These are phyloP conservation scores for Endothia cerciana DNA, from an alignment of 2,329 filamentous ascomycete species.

Conservation along the genomic window DNA sequence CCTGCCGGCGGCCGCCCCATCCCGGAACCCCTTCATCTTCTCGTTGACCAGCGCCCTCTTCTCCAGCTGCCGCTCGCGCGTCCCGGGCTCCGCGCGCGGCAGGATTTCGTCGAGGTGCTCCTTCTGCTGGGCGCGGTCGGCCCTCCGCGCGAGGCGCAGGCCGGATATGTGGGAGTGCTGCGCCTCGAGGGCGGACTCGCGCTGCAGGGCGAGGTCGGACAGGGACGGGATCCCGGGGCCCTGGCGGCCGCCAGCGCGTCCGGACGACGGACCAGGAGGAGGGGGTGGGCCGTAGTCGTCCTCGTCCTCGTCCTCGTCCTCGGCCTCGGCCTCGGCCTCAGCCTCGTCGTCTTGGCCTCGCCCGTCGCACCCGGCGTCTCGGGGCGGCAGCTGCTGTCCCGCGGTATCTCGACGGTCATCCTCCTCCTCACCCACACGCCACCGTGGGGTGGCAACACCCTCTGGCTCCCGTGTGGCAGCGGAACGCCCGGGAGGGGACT, in stretches of 20 bases:
- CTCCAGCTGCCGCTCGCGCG: conserved; percentile 82
- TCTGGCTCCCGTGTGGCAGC: conserved; percentile 26
- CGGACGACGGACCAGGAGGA: conserved; percentile 52
- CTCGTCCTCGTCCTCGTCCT: conserved; percentile 43
- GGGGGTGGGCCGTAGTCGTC: conserved; percentile 57
- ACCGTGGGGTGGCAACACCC: conserved; percentile 41
- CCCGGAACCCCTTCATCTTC: conserved; percentile 72
- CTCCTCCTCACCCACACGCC: conserved; percentile 20
- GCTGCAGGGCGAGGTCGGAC: conserved; percentile 71
- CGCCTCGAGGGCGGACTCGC: conserved; percentile 56
- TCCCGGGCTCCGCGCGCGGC: conserved; percentile 82
- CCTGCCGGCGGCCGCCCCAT: conserved; percentile 56
- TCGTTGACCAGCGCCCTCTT: conserved; percentile 77
- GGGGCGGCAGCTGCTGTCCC: conserved; percentile 6
- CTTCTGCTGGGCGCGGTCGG: conserved; percentile 69
- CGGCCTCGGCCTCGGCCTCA: conserved; percentile 42
- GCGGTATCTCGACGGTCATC: conserved; percentile 12
- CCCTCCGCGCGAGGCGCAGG: conserved; percentile 63
- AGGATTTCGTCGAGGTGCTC: conserved; percentile 78
- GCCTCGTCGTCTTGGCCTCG: conserved; percentile 31
- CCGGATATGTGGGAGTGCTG: conserved; percentile 49
- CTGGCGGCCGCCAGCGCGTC: conserved; percentile 36
- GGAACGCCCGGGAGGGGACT: neutral
- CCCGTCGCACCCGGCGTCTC: conserved; percentile 17
- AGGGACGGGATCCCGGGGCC: conserved; percentile 71